Percentiles rank a stretch among this genome's conserved stretches.
phyloP scores from a whole-genome alignment of 768 basidiomycete species.

The Leucogyrophana mollusca region DNA sequence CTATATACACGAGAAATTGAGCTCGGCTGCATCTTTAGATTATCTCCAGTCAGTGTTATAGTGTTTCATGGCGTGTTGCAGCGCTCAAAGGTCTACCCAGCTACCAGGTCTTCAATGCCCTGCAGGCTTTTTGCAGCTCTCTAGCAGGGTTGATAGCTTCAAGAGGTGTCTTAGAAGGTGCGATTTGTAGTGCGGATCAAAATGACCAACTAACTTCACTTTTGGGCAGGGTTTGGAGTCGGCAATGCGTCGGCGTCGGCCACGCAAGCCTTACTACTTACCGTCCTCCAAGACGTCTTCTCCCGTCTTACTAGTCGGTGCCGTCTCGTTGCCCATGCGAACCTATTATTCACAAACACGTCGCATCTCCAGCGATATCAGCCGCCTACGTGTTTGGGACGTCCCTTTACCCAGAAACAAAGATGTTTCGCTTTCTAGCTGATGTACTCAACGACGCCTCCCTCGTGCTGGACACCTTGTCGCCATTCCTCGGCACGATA shows the following conservation, averaged over 20 bases:
- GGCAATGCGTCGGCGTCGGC: constrained; percentile 65
- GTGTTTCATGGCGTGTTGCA: no score
- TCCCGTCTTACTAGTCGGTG: constrained; percentile 63
- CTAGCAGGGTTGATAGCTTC: constrained; percentile 62
- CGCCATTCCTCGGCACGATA: constrained; percentile 47
- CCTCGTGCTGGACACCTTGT: constrained; percentile 57
- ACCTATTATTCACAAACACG: no score
- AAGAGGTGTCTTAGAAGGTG: constrained; percentile 67
- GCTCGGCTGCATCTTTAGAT: constrained; percentile 33
- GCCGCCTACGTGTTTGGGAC: constrained; percentile 63
- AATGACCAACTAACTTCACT: neutral
- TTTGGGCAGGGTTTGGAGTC: constrained; percentile 60
- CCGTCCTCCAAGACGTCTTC: constrained; percentile 64
- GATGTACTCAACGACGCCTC: constrained; percentile 65
- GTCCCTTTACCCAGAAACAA: constrained; percentile 66
- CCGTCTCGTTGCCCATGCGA: no score
- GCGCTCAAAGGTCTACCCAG: no score
- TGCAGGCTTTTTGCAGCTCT: constrained; percentile 72
- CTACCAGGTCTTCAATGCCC: constrained; percentile 63
- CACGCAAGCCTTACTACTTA: constrained; percentile 62
- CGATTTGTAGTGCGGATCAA: neutral
- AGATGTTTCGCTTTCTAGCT: constrained; percentile 65
- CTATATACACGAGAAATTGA: neutral
- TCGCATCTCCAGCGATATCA: constrained; percentile 67
- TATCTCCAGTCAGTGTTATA: constrained; percentile 46